Conservation (phyloP, 768 basidiomycete species). For the Cystobasidium tubakii region DNA sequence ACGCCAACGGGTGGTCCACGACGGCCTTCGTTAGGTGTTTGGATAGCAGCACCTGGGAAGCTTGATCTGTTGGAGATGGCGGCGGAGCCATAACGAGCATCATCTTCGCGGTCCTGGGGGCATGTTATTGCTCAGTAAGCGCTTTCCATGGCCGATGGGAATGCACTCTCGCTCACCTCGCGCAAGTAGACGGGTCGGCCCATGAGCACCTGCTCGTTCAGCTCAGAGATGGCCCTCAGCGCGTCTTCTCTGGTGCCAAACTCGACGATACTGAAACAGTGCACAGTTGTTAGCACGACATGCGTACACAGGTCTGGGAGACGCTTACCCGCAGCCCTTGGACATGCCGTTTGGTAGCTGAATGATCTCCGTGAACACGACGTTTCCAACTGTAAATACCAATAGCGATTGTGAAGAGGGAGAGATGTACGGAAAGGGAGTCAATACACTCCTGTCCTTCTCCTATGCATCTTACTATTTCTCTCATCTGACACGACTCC, state of each 20-base stretch:
- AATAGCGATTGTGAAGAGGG: conserved; percentile 1
- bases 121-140: too few species aligned
- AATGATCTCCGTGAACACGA: conserved; percentile 98
- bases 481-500: neutral
- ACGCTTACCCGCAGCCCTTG: conserved; percentile 94
- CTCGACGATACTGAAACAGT: conserved; percentile 73
- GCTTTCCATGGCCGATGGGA: too few species aligned
- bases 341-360: conserved; percentile 92
- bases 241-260: conserved; percentile 83
- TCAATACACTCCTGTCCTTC: conserved; percentile 47
- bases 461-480: neutral
- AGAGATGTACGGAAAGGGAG: neutral
- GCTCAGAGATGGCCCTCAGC: conserved; percentile 78
- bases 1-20: conserved; percentile 32
- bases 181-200: conserved; percentile 94
- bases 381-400: conserved; percentile 80
- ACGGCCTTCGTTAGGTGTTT: conserved; percentile 2
- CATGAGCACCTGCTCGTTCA: conserved; percentile 81
- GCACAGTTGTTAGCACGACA: conserved; percentile 42
- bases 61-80: conserved; percentile 70
- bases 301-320: too few species aligned
- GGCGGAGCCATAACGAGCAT: conserved; percentile 89
- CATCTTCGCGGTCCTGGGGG: conserved; percentile 84
- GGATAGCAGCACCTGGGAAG: conserved; percentile 43
- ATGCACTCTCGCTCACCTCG: conserved; percentile 68